Evolutionary conservation across 345 rosid genomes (phyloP).

Genomic region (Eutrema heterophyllum): DNA sequence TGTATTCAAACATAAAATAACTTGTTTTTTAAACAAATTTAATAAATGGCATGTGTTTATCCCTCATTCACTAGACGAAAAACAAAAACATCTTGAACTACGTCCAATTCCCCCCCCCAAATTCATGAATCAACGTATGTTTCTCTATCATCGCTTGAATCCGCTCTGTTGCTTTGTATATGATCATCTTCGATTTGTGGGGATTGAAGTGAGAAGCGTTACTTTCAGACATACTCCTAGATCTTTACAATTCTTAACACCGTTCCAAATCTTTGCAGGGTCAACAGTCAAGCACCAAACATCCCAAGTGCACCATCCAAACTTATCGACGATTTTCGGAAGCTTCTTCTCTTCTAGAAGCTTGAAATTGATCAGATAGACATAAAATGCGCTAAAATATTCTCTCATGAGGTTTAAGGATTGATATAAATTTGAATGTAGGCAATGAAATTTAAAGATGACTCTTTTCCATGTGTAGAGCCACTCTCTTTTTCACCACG

Average conservation of each 20-base stretch:
- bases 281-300: constrained; percentile 82
- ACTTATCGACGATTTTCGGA: constrained; percentile 58
- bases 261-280: constrained; percentile 71
- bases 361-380: constrained; percentile 72
- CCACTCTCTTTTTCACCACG: constrained; percentile 76
- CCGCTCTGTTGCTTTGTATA: constrained; percentile 65
- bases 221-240: constrained; percentile 64
- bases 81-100: no score
- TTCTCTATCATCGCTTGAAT: constrained; percentile 55
- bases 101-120: constrained; percentile 13
- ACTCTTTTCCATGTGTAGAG: constrained; percentile 41
- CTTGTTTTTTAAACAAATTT: no score
- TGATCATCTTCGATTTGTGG: constrained; percentile 62
- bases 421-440: constrained; percentile 71
- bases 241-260: constrained; percentile 58
- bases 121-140: constrained; percentile 34
- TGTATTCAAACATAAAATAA: no score
- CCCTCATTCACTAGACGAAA: no score
- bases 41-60: no score
- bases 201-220: constrained; percentile 52
- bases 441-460: constrained; percentile 55
- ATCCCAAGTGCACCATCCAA: constrained; percentile 99
- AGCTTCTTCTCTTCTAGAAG: constrained; percentile 69
- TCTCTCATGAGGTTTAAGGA: constrained; percentile 81
- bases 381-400: constrained; percentile 62